Evolutionary conservation across 129 eudicot species (phyloP), one percentile per base, ranked within the genome.

Genomic region (Ambrosia artemisiifolia): DNA sequence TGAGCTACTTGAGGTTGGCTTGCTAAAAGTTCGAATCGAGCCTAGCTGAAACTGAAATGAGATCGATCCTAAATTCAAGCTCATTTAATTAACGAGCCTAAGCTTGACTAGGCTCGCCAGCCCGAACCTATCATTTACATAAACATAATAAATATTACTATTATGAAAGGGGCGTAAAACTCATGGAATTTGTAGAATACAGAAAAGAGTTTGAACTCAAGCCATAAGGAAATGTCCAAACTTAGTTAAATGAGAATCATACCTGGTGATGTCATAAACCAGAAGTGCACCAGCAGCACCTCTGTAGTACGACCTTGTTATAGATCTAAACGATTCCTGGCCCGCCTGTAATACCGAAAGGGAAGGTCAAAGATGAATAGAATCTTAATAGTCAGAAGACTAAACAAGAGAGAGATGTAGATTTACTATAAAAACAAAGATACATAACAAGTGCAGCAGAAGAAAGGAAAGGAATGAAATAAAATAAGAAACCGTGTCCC

Each of bases 201-300:
- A 61, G 5, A 13, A 13, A 61, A 3, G 16, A 14, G 46, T 61
- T 20, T 33, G 10, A 60, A 60, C 65, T 30, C 18, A 12, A 60
- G 65, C 34, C 13, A 18, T 54, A 54, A 54, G 9, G 13, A 9
- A 46, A 18, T 54, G 61, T 54, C 5, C 33, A 9, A 6, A 54
- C 61, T 30, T 32, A 2, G 42, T 60, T 13, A 11, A 35, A 12
- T 11, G 56, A 32, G 65, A 35, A 28, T 55, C 55, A 42, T 69
- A 75, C 84, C 84, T 75, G 32, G 98, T 93, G 78, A 93, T 93
- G 82, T 93, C 98, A 64, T 93, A 93, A 57, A 93, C 98, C 17
- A 93, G 87, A 70, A 93, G 87, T n/a, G 98, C 98, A 62, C 98
- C 98, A 63, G 98, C 96, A 81, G 98, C 98, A 28, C 98, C 98